Percentiles rank a stretch among this genome's conserved stretches.
Evolutionary conservation across 495 filamentous ascomycete species (phyloP).

Genomic region (Penicillium atrosanguineum): DNA sequence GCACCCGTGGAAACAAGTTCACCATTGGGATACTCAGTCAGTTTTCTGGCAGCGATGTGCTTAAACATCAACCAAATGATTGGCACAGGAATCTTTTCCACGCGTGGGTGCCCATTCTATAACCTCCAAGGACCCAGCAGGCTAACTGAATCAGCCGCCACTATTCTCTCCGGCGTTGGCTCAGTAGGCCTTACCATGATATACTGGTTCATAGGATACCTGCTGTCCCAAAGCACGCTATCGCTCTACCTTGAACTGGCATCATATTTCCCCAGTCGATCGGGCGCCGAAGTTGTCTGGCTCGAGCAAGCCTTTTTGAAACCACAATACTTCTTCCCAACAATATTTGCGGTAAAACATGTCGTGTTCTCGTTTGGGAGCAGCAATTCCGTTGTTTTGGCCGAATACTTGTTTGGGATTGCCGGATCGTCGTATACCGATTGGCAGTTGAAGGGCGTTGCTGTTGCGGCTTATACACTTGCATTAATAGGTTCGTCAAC

Average conservation of each 20-base stretch:
- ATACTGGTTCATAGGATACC: constrained; percentile 59
- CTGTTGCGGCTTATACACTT: constrained; percentile 57
- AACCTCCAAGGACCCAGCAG: not conserved
- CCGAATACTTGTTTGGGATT: constrained; percentile 56
- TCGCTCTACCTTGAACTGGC: constrained; percentile 60
- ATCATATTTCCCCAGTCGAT: constrained; percentile 62
- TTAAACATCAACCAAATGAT: constrained; percentile 66
- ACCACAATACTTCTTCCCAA: constrained; percentile 60
- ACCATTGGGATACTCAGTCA: constrained; percentile 59
- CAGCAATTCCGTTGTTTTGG: constrained; percentile 60
- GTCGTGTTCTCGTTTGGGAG: constrained; percentile 61
- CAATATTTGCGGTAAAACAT: constrained; percentile 57
- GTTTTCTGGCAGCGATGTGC: constrained; percentile 53
- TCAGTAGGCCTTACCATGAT: constrained; percentile 59
- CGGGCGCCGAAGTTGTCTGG: constrained; percentile 63
- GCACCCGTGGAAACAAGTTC: constrained; percentile 60
- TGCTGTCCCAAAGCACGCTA: constrained; percentile 49
- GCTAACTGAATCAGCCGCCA: constrained; percentile 38
- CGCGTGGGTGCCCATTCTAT: constrained; percentile 49
- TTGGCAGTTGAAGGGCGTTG: constrained; percentile 64
- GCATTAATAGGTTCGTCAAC: constrained; percentile 39
- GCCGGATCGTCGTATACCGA: constrained; percentile 41
- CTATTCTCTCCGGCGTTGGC: constrained; percentile 54
- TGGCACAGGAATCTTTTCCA: constrained; percentile 64
- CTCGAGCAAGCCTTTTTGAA: constrained; percentile 64